phyloP scores from a whole-genome alignment of 2,329 filamentous ascomycete species.

The Elsinoe ampelina region DNA sequence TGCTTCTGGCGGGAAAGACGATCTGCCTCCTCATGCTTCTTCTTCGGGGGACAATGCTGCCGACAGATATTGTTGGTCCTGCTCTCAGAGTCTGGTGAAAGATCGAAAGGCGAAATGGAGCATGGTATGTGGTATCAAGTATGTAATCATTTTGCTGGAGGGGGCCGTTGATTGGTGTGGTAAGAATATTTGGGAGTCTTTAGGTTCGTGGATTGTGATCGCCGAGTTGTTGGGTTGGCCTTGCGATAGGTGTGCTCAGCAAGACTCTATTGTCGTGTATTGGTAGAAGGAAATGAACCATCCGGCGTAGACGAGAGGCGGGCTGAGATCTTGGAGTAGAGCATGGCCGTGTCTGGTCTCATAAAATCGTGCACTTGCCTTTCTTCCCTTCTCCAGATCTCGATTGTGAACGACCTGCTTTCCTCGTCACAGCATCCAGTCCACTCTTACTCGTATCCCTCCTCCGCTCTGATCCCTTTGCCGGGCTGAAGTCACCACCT shows the following conservation, averaged over 20 bases:
- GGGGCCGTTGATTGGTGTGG: neutral
- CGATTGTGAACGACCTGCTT: constrained; percentile 8
- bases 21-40: neutral
- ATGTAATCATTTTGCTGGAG: neutral
- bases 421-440: constrained; percentile 4
- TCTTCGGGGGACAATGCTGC: neutral
- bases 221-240: too few relatives aligned
- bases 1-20: neutral
- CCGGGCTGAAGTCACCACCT: constrained; percentile 2
- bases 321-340: neutral
- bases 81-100: neutral
- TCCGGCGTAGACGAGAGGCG: neutral
- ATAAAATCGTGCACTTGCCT: constrained; percentile 13
- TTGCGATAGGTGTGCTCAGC: too few relatives aligned
- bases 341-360: neutral
- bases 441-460: constrained; percentile 13
- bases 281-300: neutral
- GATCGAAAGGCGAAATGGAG: neutral
- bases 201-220: too few relatives aligned
- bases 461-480: constrained; percentile 7
- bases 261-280: too few relatives aligned
- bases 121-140: constrained; percentile 7
- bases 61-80: neutral
- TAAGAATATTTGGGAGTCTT: neutral
- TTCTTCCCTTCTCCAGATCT: constrained; percentile 8